These are phyloP conservation scores for Botrytis paeoniae DNA, from an alignment of 2,329 filamentous ascomycete genomes.

Conservation along the genomic window DNA sequence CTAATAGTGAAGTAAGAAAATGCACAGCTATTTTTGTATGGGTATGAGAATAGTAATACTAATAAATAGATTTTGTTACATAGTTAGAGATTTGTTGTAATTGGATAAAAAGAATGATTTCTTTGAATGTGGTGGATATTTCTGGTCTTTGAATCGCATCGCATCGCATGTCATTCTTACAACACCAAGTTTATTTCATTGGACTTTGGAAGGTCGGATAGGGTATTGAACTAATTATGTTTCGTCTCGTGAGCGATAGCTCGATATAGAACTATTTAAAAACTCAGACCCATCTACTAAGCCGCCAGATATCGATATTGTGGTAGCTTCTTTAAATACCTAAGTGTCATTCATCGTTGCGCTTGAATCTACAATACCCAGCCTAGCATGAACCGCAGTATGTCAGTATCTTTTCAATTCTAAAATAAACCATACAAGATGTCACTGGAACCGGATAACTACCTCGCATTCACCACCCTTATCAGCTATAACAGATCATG, in stretches of 20 bases:
- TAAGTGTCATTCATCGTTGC: not conserved
- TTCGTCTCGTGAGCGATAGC: not conserved
- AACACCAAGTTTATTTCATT: too few species aligned
- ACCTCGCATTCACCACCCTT: too few species aligned
- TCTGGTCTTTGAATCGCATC: not conserved
- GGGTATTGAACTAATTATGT: not conserved
- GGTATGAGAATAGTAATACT: not conserved
- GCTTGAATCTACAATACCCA: not conserved
- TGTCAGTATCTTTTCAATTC: not conserved
- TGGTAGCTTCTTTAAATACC: not conserved
- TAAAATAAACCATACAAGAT: not conserved
- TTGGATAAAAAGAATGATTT: accelerated
- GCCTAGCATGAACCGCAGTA: not conserved
- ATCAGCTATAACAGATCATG: too few species aligned
- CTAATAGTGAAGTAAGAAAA: not conserved
- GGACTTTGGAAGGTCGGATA: too few species aligned
- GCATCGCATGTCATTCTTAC: not conserved
- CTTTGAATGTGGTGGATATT: not conserved
- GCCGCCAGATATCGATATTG: not conserved
- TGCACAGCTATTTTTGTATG: not conserved
- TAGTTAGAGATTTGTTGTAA: not conserved
- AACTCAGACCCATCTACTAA: accelerated
- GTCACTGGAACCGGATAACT: too few species aligned
- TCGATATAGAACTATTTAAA: not conserved
- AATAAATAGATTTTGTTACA: accelerated